Base-by-base conservation (phyloP, 2,329 filamentous ascomycete genomes). In the Phoma herbarum region DNA sequence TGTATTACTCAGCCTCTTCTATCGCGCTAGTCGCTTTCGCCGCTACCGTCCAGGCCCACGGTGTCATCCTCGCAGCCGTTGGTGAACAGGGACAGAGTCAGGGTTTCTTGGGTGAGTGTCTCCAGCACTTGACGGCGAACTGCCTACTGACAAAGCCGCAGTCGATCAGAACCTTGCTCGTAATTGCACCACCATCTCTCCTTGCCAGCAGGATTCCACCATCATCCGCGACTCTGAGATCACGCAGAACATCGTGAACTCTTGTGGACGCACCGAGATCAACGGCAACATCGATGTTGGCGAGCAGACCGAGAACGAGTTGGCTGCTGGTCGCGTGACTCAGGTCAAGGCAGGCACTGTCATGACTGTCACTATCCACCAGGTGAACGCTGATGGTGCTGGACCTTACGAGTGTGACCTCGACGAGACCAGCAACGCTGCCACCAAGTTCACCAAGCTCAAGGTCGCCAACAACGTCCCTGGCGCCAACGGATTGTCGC, bases 331-430 rank as follows among this genome's bases (percentile, higher is more conserved):
- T 8, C 66, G 70, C 16, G 66, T 77, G 43, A 71, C 74, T 9
- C 47, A 61, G 6, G 73, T 76, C 37, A 62, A 62, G 2, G 45
- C 50, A 10, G 73, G 74, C 39, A 68, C 65, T 9, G 64, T 61
- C 9, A 60, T 77, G 31, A 64, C 65, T 18, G 73, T 77, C 49
- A 77, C 77, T 9, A 77, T 76, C 35, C 83, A 85, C 65, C 84
- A 86, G 68, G 86, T 90, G 68, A 90, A 89, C 72, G 81, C 81
- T 23, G 88, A 90, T 66, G 88, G 88, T 48, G 87, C 84, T 50
- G 88, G 87, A 2, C 87, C 87, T 1, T 89, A 88, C 72, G 83
- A 81, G 7, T 88, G 86, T 77, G 86, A 86, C 78, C 85, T 89
- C 69, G 87, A 88, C 70, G 74, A 80, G 61, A 86, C 86, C 49